Conservation (phyloP, 2,329 filamentous ascomycete species). For the Arachnomyces sp. region DNA sequence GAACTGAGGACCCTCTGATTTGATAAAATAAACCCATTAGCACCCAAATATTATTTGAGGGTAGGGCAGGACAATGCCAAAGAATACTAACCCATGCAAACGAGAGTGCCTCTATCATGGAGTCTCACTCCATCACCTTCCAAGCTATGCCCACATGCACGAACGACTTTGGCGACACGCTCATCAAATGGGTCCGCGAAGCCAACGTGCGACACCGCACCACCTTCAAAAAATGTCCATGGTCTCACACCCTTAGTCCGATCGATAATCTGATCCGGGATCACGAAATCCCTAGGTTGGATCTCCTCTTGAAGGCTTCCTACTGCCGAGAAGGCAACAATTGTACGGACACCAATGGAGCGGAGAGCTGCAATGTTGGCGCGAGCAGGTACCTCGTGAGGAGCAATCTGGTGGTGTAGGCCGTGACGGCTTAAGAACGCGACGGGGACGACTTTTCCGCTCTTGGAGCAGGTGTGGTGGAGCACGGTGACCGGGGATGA, state of each 20-base stretch:
- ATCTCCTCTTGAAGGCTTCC: constrained; percentile 88
- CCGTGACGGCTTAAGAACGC: constrained; percentile 95
- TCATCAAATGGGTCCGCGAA: constrained; percentile 94
- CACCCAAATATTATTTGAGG: neutral
- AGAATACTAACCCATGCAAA: constrained; percentile 73
- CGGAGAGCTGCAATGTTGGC: constrained; percentile 98
- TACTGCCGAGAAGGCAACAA: constrained; percentile 93
- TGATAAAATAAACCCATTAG: constrained; percentile 2
- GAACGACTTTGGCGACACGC: constrained; percentile 66
- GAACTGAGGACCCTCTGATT: constrained; percentile 89
- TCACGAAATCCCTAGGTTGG: constrained; percentile 90
- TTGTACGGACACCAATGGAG: constrained; percentile 75
- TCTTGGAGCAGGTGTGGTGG: constrained; percentile 70
- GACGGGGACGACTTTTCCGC: constrained; percentile 53
- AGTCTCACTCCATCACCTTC: constrained; percentile 77
- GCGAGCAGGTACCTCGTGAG: constrained; percentile 87
- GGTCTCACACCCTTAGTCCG: constrained; percentile 90
- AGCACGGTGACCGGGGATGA: constrained; percentile 76
- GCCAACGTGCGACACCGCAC: constrained; percentile 86
- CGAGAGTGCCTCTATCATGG: constrained; percentile 74
- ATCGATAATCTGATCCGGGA: constrained; percentile 95
- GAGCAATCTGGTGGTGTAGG: constrained; percentile 76
- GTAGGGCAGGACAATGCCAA: constrained; percentile 2
- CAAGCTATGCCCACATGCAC: constrained; percentile 66
- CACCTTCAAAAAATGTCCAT: constrained; percentile 80